These are phyloP conservation scores for Didymella keratinophila DNA, from an alignment of 2,329 filamentous ascomycete genomes.

Conservation along the genomic window DNA sequence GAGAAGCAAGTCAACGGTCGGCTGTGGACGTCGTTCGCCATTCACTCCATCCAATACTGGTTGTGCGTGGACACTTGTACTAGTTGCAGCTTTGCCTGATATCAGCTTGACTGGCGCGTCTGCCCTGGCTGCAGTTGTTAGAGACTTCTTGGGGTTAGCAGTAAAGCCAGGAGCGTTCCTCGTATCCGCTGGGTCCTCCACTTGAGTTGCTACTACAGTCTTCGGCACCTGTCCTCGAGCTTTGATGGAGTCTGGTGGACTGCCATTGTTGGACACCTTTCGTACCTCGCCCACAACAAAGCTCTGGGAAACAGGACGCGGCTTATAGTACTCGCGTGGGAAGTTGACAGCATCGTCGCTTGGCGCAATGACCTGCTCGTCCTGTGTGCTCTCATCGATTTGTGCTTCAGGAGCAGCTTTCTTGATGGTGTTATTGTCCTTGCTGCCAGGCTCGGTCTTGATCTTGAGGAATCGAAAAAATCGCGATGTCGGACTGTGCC, in stretches of 20 bases:
- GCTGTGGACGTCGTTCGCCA: background rate
- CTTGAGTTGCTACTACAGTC: background rate
- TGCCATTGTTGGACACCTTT: background rate
- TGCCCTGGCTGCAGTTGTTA: background rate
- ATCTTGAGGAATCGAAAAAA: slow-evolving; percentile 1
- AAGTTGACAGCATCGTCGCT: background rate
- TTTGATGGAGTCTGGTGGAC: background rate
- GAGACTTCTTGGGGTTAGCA: background rate
- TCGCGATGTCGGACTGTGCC: background rate
- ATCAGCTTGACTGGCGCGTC: background rate
- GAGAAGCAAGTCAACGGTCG: background rate
- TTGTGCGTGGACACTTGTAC: background rate
- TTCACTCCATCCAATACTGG: no score
- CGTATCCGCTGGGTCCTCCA: background rate
- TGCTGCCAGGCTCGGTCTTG: background rate
- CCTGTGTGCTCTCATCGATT: background rate
- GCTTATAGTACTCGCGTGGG: background rate
- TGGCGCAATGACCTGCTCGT: background rate
- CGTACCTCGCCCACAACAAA: slow-evolving; percentile 6
- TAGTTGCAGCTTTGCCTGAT: background rate
- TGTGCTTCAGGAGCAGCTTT: background rate
- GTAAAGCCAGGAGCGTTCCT: background rate
- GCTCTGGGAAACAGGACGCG: background rate
- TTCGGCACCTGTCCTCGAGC: background rate
- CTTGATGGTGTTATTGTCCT: slow-evolving; percentile 13